phyloP scores from a whole-genome alignment of 176 grass and related monocot species.

The Carex kokanica region DNA sequence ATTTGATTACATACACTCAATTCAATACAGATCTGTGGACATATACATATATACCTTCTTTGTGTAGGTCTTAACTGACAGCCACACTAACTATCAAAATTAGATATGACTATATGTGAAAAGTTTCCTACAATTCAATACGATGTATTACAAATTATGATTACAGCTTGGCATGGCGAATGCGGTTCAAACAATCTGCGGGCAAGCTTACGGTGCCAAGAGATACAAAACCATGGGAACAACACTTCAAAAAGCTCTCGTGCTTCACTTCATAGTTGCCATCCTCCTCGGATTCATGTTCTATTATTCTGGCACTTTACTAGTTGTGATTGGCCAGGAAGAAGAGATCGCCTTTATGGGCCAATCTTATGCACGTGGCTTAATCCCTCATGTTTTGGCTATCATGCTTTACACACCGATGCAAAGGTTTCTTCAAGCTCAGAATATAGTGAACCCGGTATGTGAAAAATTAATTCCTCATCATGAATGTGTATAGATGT shows the following conservation, averaged over 20 bases:
- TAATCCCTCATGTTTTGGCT: slow-evolving; percentile 13
- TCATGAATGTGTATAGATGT: neutral
- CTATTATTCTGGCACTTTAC: slow-evolving; percentile 28
- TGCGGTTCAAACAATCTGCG: slow-evolving; percentile 26
- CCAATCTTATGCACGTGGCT: neutral
- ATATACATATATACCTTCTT: neutral
- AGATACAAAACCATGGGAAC: slow-evolving; percentile 29
- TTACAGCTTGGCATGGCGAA: slow-evolving; percentile 12
- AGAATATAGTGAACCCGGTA: slow-evolving; percentile 37
- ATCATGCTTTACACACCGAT: slow-evolving; percentile 26
- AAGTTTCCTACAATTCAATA: neutral
- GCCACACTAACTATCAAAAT: neutral
- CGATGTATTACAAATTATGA: neutral
- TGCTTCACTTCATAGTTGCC: slow-evolving; percentile 34
- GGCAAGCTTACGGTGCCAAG: slow-evolving; percentile 40
- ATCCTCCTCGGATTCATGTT: slow-evolving; percentile 14
- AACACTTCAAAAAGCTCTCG: slow-evolving; percentile 21
- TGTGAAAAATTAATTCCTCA: neutral
- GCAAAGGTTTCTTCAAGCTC: slow-evolving; percentile 40
- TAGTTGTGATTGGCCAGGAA: slow-evolving; percentile 28
- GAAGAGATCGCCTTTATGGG: neutral
- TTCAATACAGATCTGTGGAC: neutral
- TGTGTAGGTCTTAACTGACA: neutral
- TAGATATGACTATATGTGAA: neutral
- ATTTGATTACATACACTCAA: neutral